Evolutionary conservation across 2,329 filamentous ascomycete species (phyloP), one percentile per base, ranked within the genome.

Genomic region (Lojkania enalia): DNA sequence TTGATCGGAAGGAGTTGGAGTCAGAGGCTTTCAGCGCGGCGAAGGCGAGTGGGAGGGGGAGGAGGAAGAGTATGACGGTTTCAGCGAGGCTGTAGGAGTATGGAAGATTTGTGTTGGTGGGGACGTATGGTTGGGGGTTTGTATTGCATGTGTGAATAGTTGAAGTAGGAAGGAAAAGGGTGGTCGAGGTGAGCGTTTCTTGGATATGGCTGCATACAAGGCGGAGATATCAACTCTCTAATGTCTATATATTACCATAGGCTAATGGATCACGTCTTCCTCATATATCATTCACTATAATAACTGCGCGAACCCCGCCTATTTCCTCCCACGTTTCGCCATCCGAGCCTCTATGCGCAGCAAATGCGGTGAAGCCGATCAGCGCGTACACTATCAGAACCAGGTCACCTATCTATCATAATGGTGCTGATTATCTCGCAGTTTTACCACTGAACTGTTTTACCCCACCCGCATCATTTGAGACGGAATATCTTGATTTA

Each of bases 21-120:
- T 39, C n/a, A 13, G 33, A 44, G 20, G 49, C 40, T 13, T 50
- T 48, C 51, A 55, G 15, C 46, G 54, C 21, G 50, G 40, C 35
- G 12, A 55, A 57, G 49, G 55, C 46, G 2, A 70, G 52, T 51
- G 57, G 49, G 49, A 54, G 55, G 48, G 54, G 57, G 41, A 57
- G 61, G 52, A 59, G 66, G 42, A 67, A 62, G 56, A 64, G 60
- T 36, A 55, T 69, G 35, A 53, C 51, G 43, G 65, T 66, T 47
- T 40, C 39, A 30, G 58, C 66, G 39, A 61, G 52, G 46, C 49
- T 71, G 50, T 70, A 33, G 30, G 6, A 33, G 7, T 33, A 7
- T 15, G 23, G n/a, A n/a, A n/a, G n/a, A n/a, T n/a, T n/a, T n/a
- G n/a, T n/a, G n/a, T n/a, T n/a, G n/a, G n/a, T n/a, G n/a, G n/a